Percentiles rank a stretch among this genome's conserved stretches.
These are phyloP conservation scores for Pseudopithomyces chartarum DNA, from an alignment of 2,329 filamentous ascomycete genomes.

Conservation along the genomic window DNA sequence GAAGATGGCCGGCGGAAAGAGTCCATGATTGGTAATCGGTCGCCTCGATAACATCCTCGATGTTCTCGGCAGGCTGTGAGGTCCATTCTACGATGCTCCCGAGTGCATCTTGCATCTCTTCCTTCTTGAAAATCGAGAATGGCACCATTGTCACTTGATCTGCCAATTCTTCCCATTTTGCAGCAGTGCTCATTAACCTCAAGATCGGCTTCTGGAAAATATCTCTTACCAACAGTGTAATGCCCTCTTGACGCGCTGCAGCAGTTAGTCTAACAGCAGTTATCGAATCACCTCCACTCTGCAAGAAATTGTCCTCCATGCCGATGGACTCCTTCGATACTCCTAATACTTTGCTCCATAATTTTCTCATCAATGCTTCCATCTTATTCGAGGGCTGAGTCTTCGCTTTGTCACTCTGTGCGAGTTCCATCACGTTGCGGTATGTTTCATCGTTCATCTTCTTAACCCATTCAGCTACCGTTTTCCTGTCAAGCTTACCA, in stretches of 20 bases:
- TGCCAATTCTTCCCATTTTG: not conserved
- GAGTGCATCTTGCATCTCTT: not conserved
- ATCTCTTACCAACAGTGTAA: not conserved
- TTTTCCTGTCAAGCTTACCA: not conserved
- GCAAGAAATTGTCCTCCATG: constrained; percentile 6
- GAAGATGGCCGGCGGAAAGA: not conserved
- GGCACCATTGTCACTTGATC: not conserved
- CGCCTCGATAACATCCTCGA: not conserved
- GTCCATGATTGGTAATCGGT: constrained; percentile 5
- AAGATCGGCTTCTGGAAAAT: constrained; percentile 2
- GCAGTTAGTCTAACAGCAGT: not conserved
- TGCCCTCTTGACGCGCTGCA: not conserved
- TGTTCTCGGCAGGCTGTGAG: not conserved
- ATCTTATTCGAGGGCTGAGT: not conserved
- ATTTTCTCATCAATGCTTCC: not conserved
- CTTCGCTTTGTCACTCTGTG: not conserved
- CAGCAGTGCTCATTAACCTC: not conserved
- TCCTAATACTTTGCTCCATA: not conserved
- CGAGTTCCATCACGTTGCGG: not conserved
- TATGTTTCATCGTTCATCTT: not conserved
- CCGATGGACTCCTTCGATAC: not conserved
- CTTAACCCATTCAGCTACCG: not conserved
- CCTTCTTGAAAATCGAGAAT: not conserved
- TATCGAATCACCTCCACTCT: constrained; percentile 5
- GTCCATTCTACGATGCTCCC: not conserved